Percentiles rank a stretch among this genome's conserved stretches.
Conservation (phyloP, 2,329 filamentous ascomycete species). For the Penicillium sp. region DNA sequence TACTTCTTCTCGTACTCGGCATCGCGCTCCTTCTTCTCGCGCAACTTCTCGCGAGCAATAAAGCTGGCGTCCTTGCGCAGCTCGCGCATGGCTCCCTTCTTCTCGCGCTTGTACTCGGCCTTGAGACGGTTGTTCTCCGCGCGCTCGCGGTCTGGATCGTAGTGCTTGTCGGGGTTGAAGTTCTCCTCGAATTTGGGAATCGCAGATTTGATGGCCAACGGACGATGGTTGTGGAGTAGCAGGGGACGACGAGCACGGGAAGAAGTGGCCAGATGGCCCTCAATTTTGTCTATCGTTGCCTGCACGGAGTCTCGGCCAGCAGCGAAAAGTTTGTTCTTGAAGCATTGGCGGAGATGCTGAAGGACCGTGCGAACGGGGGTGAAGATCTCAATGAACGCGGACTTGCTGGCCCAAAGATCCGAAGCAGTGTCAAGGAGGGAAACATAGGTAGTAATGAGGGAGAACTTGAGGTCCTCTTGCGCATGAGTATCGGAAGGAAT, state of each 20-base stretch:
- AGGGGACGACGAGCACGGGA: conserved; percentile 67
- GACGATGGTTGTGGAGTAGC: conserved; percentile 80
- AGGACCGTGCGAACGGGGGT: conserved; percentile 55
- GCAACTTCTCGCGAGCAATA: conserved; percentile 80
- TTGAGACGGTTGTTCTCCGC: conserved; percentile 77
- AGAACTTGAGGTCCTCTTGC: conserved; percentile 47
- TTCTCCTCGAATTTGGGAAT: conserved; percentile 94
- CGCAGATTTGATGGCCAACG: conserved; percentile 77
- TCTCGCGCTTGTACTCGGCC: conserved; percentile 88
- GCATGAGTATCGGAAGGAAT: conserved; percentile 16
- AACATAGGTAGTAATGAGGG: conserved; percentile 58
- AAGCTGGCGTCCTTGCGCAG: conserved; percentile 93
- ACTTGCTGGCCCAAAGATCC: conserved; percentile 66
- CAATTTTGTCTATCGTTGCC: conserved; percentile 30
- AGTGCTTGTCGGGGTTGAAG: conserved; percentile 93
- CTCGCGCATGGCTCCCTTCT: conserved; percentile 90
- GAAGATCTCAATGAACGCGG: conserved; percentile 75
- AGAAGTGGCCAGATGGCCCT: conserved; percentile 50
- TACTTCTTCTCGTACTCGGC: conserved; percentile 95
- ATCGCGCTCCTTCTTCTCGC: conserved; percentile 89
- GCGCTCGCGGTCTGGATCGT: conserved; percentile 89
- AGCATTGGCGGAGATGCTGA: conserved; percentile 54
- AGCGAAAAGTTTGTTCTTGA: conserved; percentile 47
- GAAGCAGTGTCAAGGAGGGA: conserved; percentile 62
- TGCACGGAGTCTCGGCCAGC: conserved; percentile 25